These are phyloP conservation scores for Golubevia pallescens DNA, from an alignment of 1,284 basidiomycete genomes.

Conservation along the genomic window DNA sequence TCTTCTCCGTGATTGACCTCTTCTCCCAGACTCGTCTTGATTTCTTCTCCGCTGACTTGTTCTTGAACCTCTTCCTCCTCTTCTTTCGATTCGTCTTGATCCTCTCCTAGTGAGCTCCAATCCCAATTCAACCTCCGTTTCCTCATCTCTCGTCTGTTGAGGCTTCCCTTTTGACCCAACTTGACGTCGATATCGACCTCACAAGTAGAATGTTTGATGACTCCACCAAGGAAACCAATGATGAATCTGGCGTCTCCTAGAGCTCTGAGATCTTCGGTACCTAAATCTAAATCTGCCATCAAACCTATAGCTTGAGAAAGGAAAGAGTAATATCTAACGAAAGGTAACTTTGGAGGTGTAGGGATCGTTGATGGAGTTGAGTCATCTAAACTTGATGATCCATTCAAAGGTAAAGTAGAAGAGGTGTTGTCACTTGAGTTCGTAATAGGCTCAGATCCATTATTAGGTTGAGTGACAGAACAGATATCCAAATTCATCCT, in stretches of 20 bases:
- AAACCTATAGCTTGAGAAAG: conserved; percentile 86
- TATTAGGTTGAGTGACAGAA: conserved; percentile 75
- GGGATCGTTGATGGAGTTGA: background rate
- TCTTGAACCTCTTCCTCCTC: background rate
- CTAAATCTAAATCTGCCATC: conserved; percentile 79
- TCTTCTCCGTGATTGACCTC: too few relatives aligned
- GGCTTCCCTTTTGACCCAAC: conserved; percentile 33
- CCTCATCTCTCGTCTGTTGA: conserved; percentile 44
- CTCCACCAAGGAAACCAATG: conserved; percentile 76
- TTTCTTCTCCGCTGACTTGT: too few relatives aligned
- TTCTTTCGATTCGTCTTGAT: conserved; percentile 2
- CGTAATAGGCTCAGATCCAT: conserved; percentile 54
- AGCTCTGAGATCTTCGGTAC: conserved; percentile 87
- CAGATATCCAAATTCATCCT: conserved; percentile 79
- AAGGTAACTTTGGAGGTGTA: conserved; percentile 10
- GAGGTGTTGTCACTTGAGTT: background rate
- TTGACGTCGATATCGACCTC: conserved; percentile 49
- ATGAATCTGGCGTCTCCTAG: conserved; percentile 91
- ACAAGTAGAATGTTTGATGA: conserved; percentile 41
- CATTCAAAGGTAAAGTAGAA: background rate
- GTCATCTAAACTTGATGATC: background rate
- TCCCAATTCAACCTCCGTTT: conserved; percentile 17
- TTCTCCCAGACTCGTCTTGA: background rate
- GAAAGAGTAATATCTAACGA: conserved; percentile 75
- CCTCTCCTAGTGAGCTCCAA: background rate